A percentile compares a stretch with the other conserved stretches of the same genome.
These are phyloP conservation scores for Stropharia rugosoannulata DNA, from an alignment of 768 basidiomycete genomes.

Conservation along the genomic window DNA sequence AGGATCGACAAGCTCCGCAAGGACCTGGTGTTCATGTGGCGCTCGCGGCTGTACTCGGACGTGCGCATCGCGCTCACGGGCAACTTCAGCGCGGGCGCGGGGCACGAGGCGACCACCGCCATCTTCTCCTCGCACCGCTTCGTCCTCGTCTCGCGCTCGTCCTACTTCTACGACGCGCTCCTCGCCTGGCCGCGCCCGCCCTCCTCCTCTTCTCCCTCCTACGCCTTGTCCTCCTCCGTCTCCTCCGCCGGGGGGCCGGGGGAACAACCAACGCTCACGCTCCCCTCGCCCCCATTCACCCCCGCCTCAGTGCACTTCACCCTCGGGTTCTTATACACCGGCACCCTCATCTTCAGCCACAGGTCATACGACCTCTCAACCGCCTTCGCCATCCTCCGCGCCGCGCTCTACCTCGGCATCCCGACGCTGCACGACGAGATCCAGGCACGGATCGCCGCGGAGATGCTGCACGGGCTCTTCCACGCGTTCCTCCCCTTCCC, in stretches of 20 bases:
- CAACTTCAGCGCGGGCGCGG: constrained; percentile 45
- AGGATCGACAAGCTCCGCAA: constrained; percentile 85
- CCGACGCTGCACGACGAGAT: constrained; percentile 74
- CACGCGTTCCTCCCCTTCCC: constrained; percentile 79
- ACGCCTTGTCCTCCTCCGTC: too few relatives aligned
- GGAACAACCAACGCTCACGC: constrained; percentile 60
- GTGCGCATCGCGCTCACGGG: constrained; percentile 79
- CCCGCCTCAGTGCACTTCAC: constrained; percentile 93
- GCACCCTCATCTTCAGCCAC: constrained; percentile 91
- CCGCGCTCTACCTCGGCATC: constrained; percentile 78
- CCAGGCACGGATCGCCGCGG: constrained; percentile 79
- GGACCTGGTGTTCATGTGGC: constrained; percentile 97
- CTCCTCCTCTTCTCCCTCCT: too few relatives aligned
- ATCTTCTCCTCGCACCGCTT: constrained; percentile 93
- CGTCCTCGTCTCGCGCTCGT: constrained; percentile 84
- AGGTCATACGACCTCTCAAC: constrained; percentile 91
- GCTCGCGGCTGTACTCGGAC: constrained; percentile 91
- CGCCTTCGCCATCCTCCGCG: constrained; percentile 84
- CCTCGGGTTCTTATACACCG: constrained; percentile 92
- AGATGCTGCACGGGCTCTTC: constrained; percentile 90
- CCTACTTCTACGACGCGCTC: constrained; percentile 86
- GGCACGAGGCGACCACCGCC: constrained; percentile 70
- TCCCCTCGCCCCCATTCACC: constrained; percentile 93
- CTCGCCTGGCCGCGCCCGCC: constrained; percentile 52
- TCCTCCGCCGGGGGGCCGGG: constrained; percentile 11